Evolutionary conservation across 140 eudicot species (phyloP).

Genomic region (Oenanthe javanica): DNA sequence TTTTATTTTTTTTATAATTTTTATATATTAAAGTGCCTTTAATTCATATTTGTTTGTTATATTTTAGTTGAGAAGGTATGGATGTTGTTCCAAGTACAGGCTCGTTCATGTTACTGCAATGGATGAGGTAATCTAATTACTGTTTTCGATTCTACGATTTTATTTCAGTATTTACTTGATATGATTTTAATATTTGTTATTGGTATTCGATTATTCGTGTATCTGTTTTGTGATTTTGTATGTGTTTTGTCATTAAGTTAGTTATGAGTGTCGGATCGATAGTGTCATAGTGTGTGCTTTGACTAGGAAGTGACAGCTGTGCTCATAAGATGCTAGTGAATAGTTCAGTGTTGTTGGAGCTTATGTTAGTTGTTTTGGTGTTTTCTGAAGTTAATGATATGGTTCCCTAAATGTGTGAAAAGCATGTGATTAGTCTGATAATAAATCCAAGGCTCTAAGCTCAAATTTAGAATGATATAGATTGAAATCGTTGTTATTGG

Average conservation of each 20-base stretch:
- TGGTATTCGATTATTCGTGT: neutral
- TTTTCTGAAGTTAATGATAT: neutral
- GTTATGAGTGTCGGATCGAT: neutral
- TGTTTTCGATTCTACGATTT: neutral
- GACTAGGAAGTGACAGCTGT: neutral
- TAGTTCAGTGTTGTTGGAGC: neutral
- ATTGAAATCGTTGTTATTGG: neutral
- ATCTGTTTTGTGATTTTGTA: neutral
- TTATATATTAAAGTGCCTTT: too few species aligned
- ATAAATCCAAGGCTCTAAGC: neutral
- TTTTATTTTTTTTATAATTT: too few species aligned
- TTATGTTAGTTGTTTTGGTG: neutral
- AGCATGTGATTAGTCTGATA: neutral
- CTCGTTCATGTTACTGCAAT: conserved; percentile 33
- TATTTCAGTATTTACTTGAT: neutral
- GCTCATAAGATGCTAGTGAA: neutral
- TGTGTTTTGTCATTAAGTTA: neutral
- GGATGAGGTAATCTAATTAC: conserved; percentile 60
- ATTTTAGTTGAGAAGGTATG: too few species aligned
- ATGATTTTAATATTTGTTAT: neutral
- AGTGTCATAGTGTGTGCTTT: neutral
- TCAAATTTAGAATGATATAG: neutral
- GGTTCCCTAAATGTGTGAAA: neutral
- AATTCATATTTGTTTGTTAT: neutral
- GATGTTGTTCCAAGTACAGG: conserved; percentile 20